Percentiles rank a stretch among this genome's conserved stretches.
Conservation (phyloP, 192 early-diverging fungal species). For the Coemansia sp. region DNA sequence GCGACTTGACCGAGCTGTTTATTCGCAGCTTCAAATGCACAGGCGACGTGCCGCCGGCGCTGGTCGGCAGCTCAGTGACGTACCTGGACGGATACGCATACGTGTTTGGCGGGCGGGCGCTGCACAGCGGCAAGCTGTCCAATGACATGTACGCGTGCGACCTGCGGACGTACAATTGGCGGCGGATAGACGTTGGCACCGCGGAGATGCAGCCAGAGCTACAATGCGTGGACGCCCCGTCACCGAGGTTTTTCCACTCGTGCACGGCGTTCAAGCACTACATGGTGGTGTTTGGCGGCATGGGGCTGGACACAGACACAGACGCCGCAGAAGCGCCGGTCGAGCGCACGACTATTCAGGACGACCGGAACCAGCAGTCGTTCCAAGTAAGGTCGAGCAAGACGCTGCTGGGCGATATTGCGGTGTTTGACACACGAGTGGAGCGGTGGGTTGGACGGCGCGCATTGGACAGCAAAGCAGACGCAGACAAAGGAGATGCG, state of each 20-base stretch:
- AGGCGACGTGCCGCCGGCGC: slow-evolving; percentile 70
- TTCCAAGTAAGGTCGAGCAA: slow-evolving; percentile 56
- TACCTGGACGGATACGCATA: slow-evolving; percentile 61
- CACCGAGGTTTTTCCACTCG: slow-evolving; percentile 73
- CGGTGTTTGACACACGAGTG: slow-evolving; percentile 59
- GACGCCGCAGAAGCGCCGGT: background rate
- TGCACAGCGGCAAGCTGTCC: slow-evolving; percentile 67
- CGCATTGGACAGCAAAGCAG: slow-evolving; percentile 13
- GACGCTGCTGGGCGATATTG: slow-evolving; percentile 69
- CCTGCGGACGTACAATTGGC: slow-evolving; percentile 63
- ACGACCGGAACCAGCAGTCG: slow-evolving; percentile 52
- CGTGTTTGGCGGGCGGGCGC: slow-evolving; percentile 70
- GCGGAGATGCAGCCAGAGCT: background rate
- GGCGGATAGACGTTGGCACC: slow-evolving; percentile 41
- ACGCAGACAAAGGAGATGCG: background rate
- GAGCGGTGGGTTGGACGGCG: slow-evolving; percentile 55
- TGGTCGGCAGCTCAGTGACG: slow-evolving; percentile 67
- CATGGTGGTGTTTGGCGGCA: slow-evolving; percentile 76
- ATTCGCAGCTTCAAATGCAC: slow-evolving; percentile 56
- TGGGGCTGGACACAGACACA: slow-evolving; percentile 59
- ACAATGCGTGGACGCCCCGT: slow-evolving; percentile 10
- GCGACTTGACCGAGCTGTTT: slow-evolving; percentile 53
- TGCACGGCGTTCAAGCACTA: slow-evolving; percentile 65
- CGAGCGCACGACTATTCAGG: slow-evolving; percentile 11
- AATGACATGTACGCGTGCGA: slow-evolving; percentile 69